Base-by-base conservation (phyloP, 306 rosid genomes). In the Sicyos edulis region DNA sequence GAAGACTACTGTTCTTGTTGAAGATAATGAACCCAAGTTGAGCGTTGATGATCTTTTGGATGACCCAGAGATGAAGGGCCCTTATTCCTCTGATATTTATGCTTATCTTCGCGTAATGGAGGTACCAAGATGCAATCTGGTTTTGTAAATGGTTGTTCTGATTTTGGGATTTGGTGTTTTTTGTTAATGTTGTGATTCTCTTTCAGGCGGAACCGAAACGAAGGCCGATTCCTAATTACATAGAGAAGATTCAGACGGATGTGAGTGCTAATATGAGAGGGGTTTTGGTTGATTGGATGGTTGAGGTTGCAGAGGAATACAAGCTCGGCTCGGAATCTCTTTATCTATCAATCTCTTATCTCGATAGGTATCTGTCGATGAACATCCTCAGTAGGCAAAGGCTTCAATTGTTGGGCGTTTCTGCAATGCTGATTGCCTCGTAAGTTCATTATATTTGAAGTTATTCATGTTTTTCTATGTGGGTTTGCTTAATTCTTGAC, bases 241-340 rank as follows among this genome's bases (percentile, higher is more conserved):
- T 87, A 2, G 88, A 82, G 51, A 86, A 71, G 61, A 80, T 88
- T 79, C 97, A 93, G 88, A 85, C 50, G n/a, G 96, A 90, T 52
- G 20, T 93, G 32, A 83, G 82, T 80, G 82, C 89, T 2, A 83
- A 77, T 54, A 90, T 93, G 97, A 83, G 97, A 50, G 95, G 91
- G 53, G 73, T 87, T 32, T 60, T 93, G 68, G 92, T 93, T 13
- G 97, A 93, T 80, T 93, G 99, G 99, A 80, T 93, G 74, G 92
- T 93, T 14, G 95, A 91, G 54, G 97, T 93, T 76, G 90, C 99
- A 0, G 99, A 93, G 70, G 97, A 93, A 37, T 88, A 88, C 65
- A 86, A 85, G 59, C 96, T 93, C 40, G 82, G 83, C 55, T 77
- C 99, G 0, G 99, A 93, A 21, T 85, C 99, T 40, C 80, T 91